A percentile compares a stretch with the other conserved stretches of the same genome.
phyloP scores from a whole-genome alignment of 2,329 filamentous ascomycete genomes.

The Neurospora sp. region DNA sequence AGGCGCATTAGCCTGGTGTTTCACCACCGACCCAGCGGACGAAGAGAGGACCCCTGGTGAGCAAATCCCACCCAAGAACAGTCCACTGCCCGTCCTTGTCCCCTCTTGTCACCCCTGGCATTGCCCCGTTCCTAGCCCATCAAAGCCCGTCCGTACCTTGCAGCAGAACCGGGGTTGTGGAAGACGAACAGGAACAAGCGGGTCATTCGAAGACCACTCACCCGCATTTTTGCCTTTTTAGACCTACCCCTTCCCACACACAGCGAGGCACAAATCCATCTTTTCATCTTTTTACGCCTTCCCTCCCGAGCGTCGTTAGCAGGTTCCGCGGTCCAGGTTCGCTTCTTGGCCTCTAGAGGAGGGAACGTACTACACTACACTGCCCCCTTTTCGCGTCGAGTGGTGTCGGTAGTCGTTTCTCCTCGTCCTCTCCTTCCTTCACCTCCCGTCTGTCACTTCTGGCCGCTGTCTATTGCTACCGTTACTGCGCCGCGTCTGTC shows the following conservation, averaged over 20 bases:
- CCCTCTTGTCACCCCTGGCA: background rate
- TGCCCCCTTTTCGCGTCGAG: background rate
- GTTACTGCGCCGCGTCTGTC: background rate
- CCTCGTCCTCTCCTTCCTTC: background rate
- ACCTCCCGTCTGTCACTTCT: background rate
- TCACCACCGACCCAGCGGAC: background rate
- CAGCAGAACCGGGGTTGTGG: background rate
- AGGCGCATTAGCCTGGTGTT: background rate
- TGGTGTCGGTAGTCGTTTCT: background rate
- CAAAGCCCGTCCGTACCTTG: background rate
- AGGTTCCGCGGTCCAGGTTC: background rate
- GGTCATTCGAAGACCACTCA: background rate
- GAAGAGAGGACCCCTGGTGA: background rate
- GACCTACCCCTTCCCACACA: background rate
- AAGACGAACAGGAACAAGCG: background rate
- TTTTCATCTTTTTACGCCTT: background rate
- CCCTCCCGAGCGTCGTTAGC: background rate
- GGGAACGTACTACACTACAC: background rate
- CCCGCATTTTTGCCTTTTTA: background rate
- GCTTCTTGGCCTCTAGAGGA: background rate
- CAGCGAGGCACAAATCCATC: background rate
- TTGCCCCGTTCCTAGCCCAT: background rate
- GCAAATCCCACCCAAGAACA: background rate
- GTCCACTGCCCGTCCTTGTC: background rate
- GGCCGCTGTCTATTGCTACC: background rate